These are phyloP conservation scores for Phaseolus coccineus DNA, from an alignment of 331 rosid genomes.

Conservation along the genomic window DNA sequence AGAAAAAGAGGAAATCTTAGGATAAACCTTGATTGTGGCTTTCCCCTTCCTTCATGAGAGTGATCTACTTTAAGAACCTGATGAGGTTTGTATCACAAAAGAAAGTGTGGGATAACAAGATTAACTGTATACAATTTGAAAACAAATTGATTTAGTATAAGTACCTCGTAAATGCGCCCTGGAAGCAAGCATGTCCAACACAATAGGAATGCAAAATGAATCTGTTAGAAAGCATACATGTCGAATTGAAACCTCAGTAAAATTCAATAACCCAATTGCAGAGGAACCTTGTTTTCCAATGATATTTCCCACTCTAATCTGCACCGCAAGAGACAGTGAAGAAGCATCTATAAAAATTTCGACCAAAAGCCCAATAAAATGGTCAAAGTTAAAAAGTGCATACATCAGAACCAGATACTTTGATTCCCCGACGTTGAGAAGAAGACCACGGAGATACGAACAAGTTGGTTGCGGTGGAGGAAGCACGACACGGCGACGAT, in stretches of 20 bases:
- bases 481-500: conserved; percentile 39
- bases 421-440: conserved; percentile 69
- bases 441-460: conserved; percentile 66
- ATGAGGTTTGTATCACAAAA: conserved; percentile 6
- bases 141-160: neutral
- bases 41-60: conserved; percentile 98
- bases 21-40: conserved; percentile 87
- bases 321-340: conserved; percentile 42
- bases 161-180: conserved; percentile 88
- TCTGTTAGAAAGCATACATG: conserved; percentile 29
- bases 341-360: neutral
- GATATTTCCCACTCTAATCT: conserved; percentile 82
- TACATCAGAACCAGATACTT: conserved; percentile 75
- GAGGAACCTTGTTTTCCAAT: conserved; percentile 78
- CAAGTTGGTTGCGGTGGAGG: conserved; percentile 35
- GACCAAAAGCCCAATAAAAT: neutral
- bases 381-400: conserved; percentile 21
- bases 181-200: conserved; percentile 47
- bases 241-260: neutral
- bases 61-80: conserved; percentile 92
- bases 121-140: conserved; percentile 15
- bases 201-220: conserved; percentile 32
- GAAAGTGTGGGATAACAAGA: neutral
- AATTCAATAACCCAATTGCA: neutral
- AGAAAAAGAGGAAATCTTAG: conserved; percentile 17